Evolutionary conservation across 1,139 yeast species (phyloP).

Genomic region (Kodamaea anthophila): DNA sequence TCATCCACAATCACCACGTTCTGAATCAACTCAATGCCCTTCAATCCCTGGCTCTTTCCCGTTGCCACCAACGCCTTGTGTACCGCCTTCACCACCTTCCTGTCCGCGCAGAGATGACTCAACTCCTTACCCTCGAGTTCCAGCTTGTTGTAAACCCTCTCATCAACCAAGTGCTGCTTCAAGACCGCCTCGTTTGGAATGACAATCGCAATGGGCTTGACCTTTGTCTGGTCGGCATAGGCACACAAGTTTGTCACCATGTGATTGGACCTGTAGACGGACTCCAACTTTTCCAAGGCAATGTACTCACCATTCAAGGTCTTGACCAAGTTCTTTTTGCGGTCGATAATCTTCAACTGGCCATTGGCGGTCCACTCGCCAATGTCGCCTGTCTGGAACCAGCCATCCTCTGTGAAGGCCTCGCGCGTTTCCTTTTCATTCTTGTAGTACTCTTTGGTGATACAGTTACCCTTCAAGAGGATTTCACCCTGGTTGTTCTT

Average conservation of each 20-base stretch:
- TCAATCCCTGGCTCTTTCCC: conserved; percentile 75
- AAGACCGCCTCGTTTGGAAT: conserved; percentile 72
- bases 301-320: conserved; percentile 96
- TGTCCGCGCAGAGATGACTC: conserved; percentile 43
- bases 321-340: conserved; percentile 94
- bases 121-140: conserved; percentile 49
- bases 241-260: conserved; percentile 80
- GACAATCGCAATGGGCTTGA: conserved; percentile 88
- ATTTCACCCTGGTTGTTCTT: conserved; percentile 93
- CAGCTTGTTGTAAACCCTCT: conserved; percentile 40
- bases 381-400: conserved; percentile 97
- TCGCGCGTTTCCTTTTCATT: conserved; percentile 75
- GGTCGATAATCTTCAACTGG: conserved; percentile 77
- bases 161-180: conserved; percentile 49
- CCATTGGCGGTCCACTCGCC: conserved; percentile 89
- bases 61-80: conserved; percentile 59
- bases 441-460: conserved; percentile 72
- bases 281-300: conserved; percentile 90
- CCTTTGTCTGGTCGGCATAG: conserved; percentile 81
- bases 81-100: conserved; percentile 51
- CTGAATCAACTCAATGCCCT: conserved; percentile 78
- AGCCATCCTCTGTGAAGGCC: conserved; percentile 78
- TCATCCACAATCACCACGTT: conserved; percentile 77
- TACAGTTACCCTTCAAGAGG: conserved; percentile 67
- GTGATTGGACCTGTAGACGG: conserved; percentile 76